These are phyloP conservation scores for Brassica nigra DNA, from an alignment of 345 rosid genomes.

Conservation along the genomic window DNA sequence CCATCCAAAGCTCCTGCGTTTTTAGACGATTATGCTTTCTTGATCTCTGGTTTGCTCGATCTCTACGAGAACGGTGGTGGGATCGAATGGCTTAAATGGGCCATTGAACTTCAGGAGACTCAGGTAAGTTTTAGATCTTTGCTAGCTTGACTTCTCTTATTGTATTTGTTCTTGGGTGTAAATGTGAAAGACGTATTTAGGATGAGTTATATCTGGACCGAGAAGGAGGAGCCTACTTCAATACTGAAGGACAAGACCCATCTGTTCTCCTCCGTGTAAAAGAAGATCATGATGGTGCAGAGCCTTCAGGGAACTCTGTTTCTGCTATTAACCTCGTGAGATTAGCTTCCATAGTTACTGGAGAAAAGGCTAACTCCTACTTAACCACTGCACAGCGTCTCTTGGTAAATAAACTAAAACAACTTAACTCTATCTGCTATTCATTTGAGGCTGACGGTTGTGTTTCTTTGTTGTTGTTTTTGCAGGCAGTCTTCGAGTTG, in stretches of 20 bases:
- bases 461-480: conserved; percentile 1
- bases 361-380: conserved; percentile 57
- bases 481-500: conserved; percentile 79
- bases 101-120: conserved; percentile 68
- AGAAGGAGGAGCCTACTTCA: conserved; percentile 91
- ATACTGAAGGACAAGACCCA: conserved; percentile 85
- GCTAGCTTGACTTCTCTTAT: neutral
- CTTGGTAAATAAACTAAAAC: conserved; percentile 50
- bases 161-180: neutral
- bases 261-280: conserved; percentile 90
- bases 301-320: conserved; percentile 94
- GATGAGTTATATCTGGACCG: conserved; percentile 88
- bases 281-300: conserved; percentile 98
- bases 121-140: conserved; percentile 55
- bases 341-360: conserved; percentile 67
- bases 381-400: conserved; percentile 71
- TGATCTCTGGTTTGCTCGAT: conserved; percentile 82
- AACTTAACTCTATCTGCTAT: neutral
- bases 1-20: conserved; percentile 96
- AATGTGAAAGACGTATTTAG: conserved; percentile 40
- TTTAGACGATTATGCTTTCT: conserved; percentile 91
- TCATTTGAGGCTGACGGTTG: neutral
- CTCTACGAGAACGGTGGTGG: conserved; percentile 77
- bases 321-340: conserved; percentile 82
- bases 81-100: conserved; percentile 75